Percentiles rank a stretch among this genome's conserved stretches.
Evolutionary conservation across 805 yeast genomes (phyloP).

Genomic region (Yarrowia divulgata): DNA sequence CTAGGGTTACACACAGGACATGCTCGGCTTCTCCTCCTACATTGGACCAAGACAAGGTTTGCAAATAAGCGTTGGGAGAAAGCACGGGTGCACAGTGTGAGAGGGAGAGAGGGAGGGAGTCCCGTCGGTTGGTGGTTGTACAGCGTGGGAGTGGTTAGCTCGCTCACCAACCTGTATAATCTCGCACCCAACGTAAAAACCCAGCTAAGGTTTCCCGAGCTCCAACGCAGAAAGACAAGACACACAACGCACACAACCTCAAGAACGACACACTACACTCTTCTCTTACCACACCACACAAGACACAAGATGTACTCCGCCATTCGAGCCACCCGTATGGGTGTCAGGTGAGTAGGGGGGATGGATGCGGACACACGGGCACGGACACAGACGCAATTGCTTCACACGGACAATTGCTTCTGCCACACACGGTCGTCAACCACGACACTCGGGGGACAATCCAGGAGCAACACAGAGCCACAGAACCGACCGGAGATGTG

Average conservation of each 20-base stretch:
- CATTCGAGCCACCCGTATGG: constrained; percentile 39
- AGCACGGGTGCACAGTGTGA: background rate
- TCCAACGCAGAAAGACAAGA: background rate
- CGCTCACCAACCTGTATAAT: constrained; percentile 1
- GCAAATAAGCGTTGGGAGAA: constrained; percentile 28
- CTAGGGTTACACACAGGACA: constrained; percentile 29
- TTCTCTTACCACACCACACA: background rate
- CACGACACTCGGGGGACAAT: too few species aligned
- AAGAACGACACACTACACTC: background rate
- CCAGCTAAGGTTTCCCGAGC: constrained; percentile 15
- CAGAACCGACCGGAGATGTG: background rate
- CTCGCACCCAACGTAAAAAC: constrained; percentile 24
- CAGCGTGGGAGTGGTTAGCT: background rate
- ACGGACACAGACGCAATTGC: background rate
- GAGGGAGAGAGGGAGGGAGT: background rate
- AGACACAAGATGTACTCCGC: constrained; percentile 36
- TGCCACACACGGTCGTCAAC: background rate
- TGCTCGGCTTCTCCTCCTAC: constrained; percentile 40
- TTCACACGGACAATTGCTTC: background rate
- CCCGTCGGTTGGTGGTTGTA: background rate
- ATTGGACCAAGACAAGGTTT: constrained; percentile 32
- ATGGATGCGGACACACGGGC: background rate
- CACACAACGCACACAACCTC: background rate
- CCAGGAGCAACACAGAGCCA: background rate
- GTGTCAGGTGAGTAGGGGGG: constrained; percentile 32